Percentiles rank a stretch among this genome's conserved stretches.
Conservation (phyloP, 2,329 filamentous ascomycete genomes). For the Diaporthe capsici region DNA sequence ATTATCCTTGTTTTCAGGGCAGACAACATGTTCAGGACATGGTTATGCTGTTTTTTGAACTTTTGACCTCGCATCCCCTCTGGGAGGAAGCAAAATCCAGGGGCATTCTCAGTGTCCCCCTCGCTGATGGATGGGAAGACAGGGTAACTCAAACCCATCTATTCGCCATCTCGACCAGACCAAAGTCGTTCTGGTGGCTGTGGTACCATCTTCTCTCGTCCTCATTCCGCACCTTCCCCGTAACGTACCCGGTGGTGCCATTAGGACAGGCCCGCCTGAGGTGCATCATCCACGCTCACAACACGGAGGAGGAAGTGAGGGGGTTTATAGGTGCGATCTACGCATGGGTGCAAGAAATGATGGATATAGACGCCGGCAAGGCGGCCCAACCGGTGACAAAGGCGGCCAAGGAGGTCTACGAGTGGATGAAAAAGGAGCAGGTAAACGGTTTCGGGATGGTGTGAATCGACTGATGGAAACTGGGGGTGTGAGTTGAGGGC, state of each 20-base stretch:
- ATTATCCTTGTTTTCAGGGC: background rate
- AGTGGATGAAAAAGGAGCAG: slow-evolving; percentile 23
- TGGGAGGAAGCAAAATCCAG: background rate
- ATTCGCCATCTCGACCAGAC: background rate
- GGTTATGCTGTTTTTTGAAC: background rate
- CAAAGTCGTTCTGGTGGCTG: slow-evolving; percentile 41
- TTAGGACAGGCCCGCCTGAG: slow-evolving; percentile 53
- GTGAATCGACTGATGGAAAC: background rate
- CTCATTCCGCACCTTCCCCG: slow-evolving; percentile 44
- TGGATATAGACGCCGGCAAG: slow-evolving; percentile 46
- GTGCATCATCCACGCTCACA: slow-evolving; percentile 56
- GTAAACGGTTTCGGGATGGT: background rate
- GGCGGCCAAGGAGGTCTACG: slow-evolving; percentile 44
- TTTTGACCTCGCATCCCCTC: background rate
- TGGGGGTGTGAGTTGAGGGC: background rate
- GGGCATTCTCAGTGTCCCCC: background rate
- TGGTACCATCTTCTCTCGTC: slow-evolving; percentile 42
- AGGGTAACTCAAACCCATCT: background rate
- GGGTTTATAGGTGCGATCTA: slow-evolving; percentile 49
- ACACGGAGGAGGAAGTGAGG: slow-evolving; percentile 52
- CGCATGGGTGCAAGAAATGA: slow-evolving; percentile 51
- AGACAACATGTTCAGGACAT: background rate
- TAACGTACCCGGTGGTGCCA: slow-evolving; percentile 56
- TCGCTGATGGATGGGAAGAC: slow-evolving; percentile 9
- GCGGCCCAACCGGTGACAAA: slow-evolving; percentile 39